phyloP scores from a whole-genome alignment of 2,329 filamentous ascomycete genomes.

The Cryphonectria radicalis region DNA sequence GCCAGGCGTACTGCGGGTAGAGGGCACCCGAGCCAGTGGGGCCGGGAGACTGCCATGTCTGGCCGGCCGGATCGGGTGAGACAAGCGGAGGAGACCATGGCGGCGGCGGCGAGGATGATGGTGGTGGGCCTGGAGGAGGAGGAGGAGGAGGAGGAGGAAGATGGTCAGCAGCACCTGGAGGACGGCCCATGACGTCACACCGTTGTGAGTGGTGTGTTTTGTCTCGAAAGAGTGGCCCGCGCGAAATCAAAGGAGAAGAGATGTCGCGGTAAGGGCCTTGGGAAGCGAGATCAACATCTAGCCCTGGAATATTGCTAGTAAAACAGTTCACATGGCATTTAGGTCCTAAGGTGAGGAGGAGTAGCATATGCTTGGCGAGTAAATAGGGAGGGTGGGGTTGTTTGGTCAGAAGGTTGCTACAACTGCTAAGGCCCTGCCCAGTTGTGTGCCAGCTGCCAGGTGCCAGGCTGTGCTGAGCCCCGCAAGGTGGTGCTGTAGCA shows the following conservation, averaged over 20 bases:
- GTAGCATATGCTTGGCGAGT: not conserved
- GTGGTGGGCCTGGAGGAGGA: constrained; percentile 8
- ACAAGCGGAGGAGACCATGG: constrained; percentile 11
- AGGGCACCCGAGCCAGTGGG: constrained; percentile 2
- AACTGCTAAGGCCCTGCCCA: not conserved
- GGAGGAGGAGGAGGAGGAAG: constrained; percentile 9
- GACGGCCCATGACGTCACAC: constrained; percentile 28
- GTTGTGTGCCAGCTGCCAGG: not conserved
- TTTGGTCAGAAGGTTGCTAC: not conserved
- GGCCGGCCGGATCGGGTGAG: constrained; percentile 15
- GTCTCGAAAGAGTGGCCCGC: not conserved
- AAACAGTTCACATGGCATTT: not conserved
- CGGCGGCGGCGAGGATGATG: constrained; percentile 23
- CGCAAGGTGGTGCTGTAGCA: not conserved
- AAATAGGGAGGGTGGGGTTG: not conserved
- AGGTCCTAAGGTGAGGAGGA: not conserved
- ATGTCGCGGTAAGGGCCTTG: not conserved
- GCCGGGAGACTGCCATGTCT: constrained; percentile 21
- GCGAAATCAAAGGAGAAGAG: not conserved
- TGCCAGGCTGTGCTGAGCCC: not conserved
- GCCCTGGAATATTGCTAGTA: not conserved
- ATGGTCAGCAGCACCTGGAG: constrained; percentile 4
- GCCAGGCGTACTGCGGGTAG: constrained; percentile 28
- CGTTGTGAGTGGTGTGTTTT: not conserved
- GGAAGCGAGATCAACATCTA: not conserved